phyloP scores from a whole-genome alignment of 805 yeast species.

The Metschnikowia lunata region DNA sequence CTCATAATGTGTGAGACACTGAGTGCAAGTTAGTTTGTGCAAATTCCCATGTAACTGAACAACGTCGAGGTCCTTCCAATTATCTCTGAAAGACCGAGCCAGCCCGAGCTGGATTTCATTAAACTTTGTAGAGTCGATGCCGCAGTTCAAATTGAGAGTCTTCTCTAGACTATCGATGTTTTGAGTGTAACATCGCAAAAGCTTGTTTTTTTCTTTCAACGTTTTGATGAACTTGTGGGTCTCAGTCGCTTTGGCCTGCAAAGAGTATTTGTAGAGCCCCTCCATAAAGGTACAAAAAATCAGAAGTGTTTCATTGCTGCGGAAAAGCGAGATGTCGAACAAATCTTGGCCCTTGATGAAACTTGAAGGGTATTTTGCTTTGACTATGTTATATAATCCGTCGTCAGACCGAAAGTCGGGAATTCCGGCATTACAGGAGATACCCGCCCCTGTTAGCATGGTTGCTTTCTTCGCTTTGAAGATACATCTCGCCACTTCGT shows the following conservation, averaged over 20 bases:
- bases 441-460: conserved; percentile 91
- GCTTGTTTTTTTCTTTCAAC: conserved; percentile 56
- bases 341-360: conserved; percentile 83
- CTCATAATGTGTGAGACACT: conserved; percentile 51
- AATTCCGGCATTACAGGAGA: conserved; percentile 93
- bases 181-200: conserved; percentile 87
- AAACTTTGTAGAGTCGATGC: conserved; percentile 38
- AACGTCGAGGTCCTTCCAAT: conserved; percentile 67
- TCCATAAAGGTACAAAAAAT: conserved; percentile 92
- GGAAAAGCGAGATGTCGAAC: conserved; percentile 80
- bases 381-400: conserved; percentile 77
- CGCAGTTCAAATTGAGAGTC: conserved; percentile 57
- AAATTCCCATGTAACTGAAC: conserved; percentile 91
- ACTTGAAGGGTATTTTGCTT: conserved; percentile 53
- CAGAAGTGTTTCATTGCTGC: conserved; percentile 58
- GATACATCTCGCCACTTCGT: conserved; percentile 39
- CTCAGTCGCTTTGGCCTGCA: conserved; percentile 70
- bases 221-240: conserved; percentile 73
- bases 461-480: conserved; percentile 56
- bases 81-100: conserved; percentile 26
- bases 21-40: conserved; percentile 69
- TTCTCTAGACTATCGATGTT: conserved; percentile 88
- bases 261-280: conserved; percentile 59
- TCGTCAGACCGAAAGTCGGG: conserved; percentile 88
- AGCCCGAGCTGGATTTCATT: conserved; percentile 17